These are phyloP conservation scores for Chlorophyllum brunneum DNA, from an alignment of 768 basidiomycete genomes.

Conservation along the genomic window DNA sequence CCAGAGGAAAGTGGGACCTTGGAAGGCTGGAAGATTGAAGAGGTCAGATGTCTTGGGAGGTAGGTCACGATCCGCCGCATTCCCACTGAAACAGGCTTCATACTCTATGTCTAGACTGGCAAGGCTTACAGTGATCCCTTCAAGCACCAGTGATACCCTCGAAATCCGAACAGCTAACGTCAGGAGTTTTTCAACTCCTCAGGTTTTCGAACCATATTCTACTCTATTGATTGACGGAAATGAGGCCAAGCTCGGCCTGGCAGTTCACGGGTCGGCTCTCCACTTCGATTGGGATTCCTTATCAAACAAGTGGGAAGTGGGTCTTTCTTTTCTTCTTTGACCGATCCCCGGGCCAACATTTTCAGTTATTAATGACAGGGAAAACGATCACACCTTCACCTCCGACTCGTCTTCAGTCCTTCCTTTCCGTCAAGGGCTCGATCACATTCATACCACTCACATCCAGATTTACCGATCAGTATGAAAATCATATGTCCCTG, in stretches of 20 bases:
- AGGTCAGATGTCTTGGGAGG: constrained; percentile 65
- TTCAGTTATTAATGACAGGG: constrained; percentile 5
- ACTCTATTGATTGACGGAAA: background rate
- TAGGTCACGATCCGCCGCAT: constrained; percentile 23
- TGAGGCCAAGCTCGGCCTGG: background rate
- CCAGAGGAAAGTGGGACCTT: constrained; percentile 69
- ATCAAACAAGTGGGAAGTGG: constrained; percentile 9
- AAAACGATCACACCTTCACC: constrained; percentile 17
- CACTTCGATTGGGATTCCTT: background rate
- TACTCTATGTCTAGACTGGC: constrained; percentile 29
- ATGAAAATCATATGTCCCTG: constrained; percentile 37
- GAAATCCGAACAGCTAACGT: constrained; percentile 14
- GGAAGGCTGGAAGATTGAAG: constrained; percentile 65
- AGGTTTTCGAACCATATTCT: background rate
- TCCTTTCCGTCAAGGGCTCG: constrained; percentile 52
- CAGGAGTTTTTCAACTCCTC: constrained; percentile 12
- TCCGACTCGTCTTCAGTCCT: constrained; percentile 60
- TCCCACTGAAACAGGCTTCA: background rate
- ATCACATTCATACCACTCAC: constrained; percentile 51
- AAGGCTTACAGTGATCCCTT: constrained; percentile 27
- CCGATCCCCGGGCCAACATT: background rate
- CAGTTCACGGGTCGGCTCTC: background rate
- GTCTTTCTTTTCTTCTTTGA: background rate
- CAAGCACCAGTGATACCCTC: background rate
- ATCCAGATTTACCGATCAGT: constrained; percentile 11